Evolutionary conservation across 176 grass and related monocot genomes (phyloP), one percentile per base, ranked within the genome.

Genomic region (Chrysopogon serrulatus): DNA sequence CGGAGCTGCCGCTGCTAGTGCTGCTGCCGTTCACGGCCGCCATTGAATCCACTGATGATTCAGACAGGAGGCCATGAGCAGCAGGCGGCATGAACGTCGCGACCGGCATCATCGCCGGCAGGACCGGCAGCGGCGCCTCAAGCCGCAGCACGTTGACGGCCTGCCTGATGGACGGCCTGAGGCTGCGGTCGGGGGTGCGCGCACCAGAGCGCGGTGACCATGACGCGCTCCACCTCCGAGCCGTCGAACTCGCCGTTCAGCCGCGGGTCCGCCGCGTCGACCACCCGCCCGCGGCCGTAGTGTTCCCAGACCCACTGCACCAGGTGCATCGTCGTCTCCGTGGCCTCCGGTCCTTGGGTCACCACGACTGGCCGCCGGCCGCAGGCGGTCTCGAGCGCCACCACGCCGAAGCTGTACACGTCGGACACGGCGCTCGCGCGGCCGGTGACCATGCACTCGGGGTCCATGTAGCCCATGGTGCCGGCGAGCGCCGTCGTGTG

Each of bases 331-430:
- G n/a, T n/a, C n/a, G n/a, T n/a, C n/a, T n/a, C n/a, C n/a, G n/a
- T n/a, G n/a, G n/a, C n/a, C n/a, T n/a, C n/a, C n/a, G n/a, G n/a
- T n/a, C n/a, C n/a, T n/a, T n/a, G n/a, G n/a, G n/a, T n/a, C n/a
- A 42, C 57, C n/a, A 62, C 12, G 59, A 31, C 15, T 16, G 59
- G 59, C 11, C 59, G 27, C 5, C 10, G 59, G 13, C 59, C 59
- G 4, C 59, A 62, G 59, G 59, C 5, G 13, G 11, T 83, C 83
- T 96, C 94, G 31, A 93, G 31, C 17, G 93, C 83, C 64, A 91
- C 83, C 12, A 91, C 79, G 9, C 89, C 89, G 65, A 94, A 94
- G 83, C 92, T 94, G 69, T 94, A 94, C 23, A 91, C 92, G 65
- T 91, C 89, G 49, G 11, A 13, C 41, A 13, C 41, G 11, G 41